Conservation (phyloP, 345 rosid genomes). For the Viola odorata region DNA sequence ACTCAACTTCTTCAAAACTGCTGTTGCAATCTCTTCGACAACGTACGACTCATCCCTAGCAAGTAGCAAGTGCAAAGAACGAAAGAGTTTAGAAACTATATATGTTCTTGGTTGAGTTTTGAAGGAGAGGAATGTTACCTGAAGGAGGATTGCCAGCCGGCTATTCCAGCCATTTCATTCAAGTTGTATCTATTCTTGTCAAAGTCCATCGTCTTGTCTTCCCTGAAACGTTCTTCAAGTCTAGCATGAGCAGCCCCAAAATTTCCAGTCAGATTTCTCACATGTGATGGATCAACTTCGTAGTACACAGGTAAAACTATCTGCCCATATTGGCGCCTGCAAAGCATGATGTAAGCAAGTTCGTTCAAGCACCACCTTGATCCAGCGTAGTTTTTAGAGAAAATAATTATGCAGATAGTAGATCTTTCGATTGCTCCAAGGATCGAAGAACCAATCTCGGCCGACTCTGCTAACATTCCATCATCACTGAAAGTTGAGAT, state of each 20-base stretch:
- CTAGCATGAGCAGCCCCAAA: background rate
- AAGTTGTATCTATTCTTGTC: background rate
- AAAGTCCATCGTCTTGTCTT: background rate
- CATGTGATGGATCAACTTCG: background rate
- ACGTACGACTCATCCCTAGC: background rate
- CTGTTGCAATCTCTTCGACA: background rate
- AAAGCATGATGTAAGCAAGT: background rate
- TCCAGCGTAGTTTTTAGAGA: background rate
- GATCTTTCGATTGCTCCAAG: background rate
- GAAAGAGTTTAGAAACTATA: background rate
- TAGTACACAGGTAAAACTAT: background rate
- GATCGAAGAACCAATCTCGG: no score
- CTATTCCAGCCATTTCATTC: background rate
- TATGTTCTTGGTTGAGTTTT: background rate
- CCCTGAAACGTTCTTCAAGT: background rate
- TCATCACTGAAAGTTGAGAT: background rate
- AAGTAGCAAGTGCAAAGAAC: background rate
- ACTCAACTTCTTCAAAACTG: background rate
- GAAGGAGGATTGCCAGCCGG: background rate
- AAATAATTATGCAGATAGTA: background rate
- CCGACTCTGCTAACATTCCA: background rate
- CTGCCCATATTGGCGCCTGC: background rate
- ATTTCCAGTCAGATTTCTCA: background rate
- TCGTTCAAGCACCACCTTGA: background rate
- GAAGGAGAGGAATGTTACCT: background rate